Conservation (phyloP, 192 early-diverging fungal species). For the Umbelopsis isabellina region DNA sequence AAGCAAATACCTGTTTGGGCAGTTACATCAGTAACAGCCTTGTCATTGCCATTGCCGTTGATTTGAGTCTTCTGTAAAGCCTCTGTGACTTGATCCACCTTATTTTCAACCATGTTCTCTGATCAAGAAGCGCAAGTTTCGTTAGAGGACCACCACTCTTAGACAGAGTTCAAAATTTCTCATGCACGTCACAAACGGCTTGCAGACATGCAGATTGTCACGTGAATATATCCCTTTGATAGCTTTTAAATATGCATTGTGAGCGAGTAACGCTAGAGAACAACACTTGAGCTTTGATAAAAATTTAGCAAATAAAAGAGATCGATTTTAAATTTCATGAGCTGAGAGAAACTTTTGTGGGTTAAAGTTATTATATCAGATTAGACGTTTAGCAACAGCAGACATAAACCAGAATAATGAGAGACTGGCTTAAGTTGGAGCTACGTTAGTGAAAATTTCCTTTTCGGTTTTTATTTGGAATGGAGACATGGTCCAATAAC, state of each 20-base stretch:
- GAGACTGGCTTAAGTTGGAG: too few relatives aligned
- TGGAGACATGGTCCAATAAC: neutral
- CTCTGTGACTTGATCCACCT: neutral
- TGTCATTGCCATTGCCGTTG: neutral
- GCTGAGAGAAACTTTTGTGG: neutral
- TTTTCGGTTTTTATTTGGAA: neutral
- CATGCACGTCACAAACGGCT: too few relatives aligned
- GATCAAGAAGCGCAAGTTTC: neutral
- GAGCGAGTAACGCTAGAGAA: too few relatives aligned
- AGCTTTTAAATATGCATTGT: too few relatives aligned
- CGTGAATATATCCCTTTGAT: too few relatives aligned
- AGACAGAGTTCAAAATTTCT: too few relatives aligned
- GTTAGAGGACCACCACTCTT: too few relatives aligned
- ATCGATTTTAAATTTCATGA: too few relatives aligned
- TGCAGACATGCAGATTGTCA: too few relatives aligned
- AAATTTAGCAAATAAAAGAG: too few relatives aligned
- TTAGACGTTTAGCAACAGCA: neutral
- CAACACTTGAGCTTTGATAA: too few relatives aligned
- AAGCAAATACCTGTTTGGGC: neutral
- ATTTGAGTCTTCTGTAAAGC: neutral
- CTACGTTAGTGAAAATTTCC: too few relatives aligned
- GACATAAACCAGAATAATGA: neutral
- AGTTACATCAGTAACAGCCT: neutral
- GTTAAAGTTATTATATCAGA: neutral
- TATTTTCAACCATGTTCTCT: neutral